A percentile compares a stretch with the other conserved stretches of the same genome.
phyloP scores from a whole-genome alignment of 2,329 filamentous ascomycete genomes.

The Aspergillus texensis region DNA sequence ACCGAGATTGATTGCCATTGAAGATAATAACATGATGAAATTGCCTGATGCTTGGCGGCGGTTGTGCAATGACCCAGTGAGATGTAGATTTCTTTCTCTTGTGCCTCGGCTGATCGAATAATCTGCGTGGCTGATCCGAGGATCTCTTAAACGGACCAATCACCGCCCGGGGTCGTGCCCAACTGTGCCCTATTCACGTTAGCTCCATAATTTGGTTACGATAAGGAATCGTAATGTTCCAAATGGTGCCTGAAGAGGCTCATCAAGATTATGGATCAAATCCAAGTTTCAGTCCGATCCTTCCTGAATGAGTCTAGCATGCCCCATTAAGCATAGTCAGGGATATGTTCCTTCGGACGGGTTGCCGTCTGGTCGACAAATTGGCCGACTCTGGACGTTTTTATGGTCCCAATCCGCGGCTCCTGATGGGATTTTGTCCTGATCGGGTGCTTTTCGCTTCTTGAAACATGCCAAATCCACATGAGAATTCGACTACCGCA shows the following conservation, averaged over 20 bases:
- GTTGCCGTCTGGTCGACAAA: no score
- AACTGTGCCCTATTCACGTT: neutral
- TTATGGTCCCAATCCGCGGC: no score
- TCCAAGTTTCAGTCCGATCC: neutral
- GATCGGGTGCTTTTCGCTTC: no score
- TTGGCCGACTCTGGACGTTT: neutral
- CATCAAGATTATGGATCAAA: neutral
- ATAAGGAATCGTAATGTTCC: neutral
- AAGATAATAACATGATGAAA: neutral
- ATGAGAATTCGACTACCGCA: neutral
- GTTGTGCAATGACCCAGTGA: neutral
- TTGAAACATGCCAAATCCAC: no score
- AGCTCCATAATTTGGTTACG: neutral
- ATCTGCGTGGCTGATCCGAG: neutral
- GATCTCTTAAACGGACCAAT: neutral
- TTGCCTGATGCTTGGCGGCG: neutral
- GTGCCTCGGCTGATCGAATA: constrained; percentile 10
- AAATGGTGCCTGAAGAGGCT: no score
- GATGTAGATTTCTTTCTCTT: neutral
- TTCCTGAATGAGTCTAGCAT: neutral
- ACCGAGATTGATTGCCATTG: neutral
- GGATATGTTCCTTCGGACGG: neutral
- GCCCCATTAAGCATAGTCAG: neutral
- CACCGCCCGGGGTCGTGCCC: neutral
- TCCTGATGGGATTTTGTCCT: no score